Conservation (phyloP, 2,329 filamentous ascomycete genomes). For the Allantophomopsis cytisporea region DNA sequence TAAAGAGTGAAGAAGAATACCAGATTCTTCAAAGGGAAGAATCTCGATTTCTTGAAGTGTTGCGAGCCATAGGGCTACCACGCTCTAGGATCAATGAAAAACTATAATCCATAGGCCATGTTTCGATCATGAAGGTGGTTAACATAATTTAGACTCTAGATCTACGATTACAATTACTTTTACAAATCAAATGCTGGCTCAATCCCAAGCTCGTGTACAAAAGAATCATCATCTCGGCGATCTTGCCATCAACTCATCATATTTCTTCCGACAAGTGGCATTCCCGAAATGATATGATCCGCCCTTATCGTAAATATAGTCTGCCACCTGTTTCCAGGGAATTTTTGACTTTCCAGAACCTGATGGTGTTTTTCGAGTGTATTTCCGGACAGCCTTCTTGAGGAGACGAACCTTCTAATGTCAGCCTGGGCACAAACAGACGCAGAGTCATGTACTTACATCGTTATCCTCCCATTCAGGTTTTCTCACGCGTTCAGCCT, state of each 20-base stretch:
- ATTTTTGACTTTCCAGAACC: constrained; percentile 22
- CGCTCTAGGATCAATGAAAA: background rate
- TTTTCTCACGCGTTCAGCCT: constrained; percentile 47
- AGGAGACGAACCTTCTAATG: constrained; percentile 28
- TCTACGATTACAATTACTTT: no score
- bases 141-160: no score
- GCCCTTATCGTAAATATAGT: constrained; percentile 35
- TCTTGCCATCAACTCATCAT: constrained; percentile 25
- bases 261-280: constrained; percentile 43
- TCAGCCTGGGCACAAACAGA: constrained; percentile 1
- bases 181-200: no score
- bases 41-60: constrained; percentile 23
- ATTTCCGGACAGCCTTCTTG: constrained; percentile 25
- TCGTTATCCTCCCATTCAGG: constrained; percentile 50
- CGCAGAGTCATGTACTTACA: constrained; percentile 31
- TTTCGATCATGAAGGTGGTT: no score
- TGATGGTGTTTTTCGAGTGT: no score
- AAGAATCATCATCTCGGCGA: background rate
- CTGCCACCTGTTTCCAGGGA: constrained; percentile 42
- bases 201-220: no score
- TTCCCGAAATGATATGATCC: constrained; percentile 46
- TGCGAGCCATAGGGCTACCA: constrained; percentile 26
- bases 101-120: no score
- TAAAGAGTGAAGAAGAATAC: constrained; percentile 46
- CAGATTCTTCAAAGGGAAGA: constrained; percentile 30